Percentiles rank a stretch among this genome's conserved stretches.
Conservation (phyloP, 2,329 filamentous ascomycete genomes). For the Pseudogymnoascus destructans region DNA sequence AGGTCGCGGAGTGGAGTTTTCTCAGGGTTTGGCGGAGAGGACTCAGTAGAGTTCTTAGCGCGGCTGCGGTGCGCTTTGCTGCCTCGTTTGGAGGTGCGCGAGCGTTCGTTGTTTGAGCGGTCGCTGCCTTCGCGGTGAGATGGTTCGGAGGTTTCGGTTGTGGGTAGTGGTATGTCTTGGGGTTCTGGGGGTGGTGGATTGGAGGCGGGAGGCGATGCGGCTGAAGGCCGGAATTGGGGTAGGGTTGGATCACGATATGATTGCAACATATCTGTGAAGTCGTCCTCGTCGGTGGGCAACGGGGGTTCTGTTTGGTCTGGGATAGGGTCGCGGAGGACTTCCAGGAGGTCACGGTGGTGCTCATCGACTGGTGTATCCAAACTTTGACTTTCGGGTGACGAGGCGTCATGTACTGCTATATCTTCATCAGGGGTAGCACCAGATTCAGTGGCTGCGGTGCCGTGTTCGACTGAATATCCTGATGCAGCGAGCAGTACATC, state of each 20-base stretch:
- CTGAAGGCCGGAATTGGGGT: constrained; percentile 48
- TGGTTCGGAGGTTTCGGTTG: constrained; percentile 11
- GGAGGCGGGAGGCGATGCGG: constrained; percentile 30
- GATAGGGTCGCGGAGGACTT: constrained; percentile 7
- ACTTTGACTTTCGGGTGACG: neutral
- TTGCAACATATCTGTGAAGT: constrained; percentile 10
- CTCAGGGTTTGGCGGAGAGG: neutral
- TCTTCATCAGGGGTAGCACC: neutral
- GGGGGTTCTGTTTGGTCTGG: neutral
- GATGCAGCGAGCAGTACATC: constrained; percentile 20
- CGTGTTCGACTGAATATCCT: constrained; percentile 19
- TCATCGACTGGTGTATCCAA: neutral
- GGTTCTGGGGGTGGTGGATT: constrained; percentile 19
- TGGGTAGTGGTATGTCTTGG: constrained; percentile 12
- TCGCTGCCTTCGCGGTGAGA: constrained; percentile 17
- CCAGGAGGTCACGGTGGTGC: neutral
- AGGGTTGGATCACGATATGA: constrained; percentile 45
- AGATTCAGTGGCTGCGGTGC: neutral
- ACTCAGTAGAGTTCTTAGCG: constrained; percentile 16
- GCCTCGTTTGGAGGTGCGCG: constrained; percentile 10
- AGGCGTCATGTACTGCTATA: neutral
- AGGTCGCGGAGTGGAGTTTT: neutral
- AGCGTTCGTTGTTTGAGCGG: constrained; percentile 16
- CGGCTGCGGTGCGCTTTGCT: neutral
- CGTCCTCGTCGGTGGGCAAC: constrained; percentile 1